Percentiles rank a stretch among this genome's conserved stretches.
These are phyloP conservation scores for Fusarium algeriense DNA, from an alignment of 2,329 filamentous ascomycete species.

Conservation along the genomic window DNA sequence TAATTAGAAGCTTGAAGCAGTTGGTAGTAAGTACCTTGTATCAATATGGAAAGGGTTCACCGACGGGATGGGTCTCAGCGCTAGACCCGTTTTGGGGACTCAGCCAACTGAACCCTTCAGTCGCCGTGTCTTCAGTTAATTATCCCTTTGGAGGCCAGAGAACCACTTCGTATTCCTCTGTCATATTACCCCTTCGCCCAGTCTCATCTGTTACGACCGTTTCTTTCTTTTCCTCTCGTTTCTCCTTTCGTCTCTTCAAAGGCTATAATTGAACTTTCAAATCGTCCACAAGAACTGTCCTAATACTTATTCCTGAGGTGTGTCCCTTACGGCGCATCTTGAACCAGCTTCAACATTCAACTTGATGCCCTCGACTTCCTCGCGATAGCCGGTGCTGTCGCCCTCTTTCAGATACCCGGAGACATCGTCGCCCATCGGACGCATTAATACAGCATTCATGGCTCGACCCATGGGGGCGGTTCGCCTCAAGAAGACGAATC, in stretches of 20 bases:
- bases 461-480: constrained; percentile 71
- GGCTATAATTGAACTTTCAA: background rate
- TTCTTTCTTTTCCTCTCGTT: constrained; percentile 19
- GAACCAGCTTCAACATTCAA: constrained; percentile 16
- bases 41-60: constrained; percentile 12
- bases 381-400: constrained; percentile 41
- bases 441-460: constrained; percentile 55
- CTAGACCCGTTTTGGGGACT: constrained; percentile 37
- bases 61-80: constrained; percentile 20
- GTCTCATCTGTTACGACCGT: constrained; percentile 29
- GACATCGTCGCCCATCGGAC: constrained; percentile 4
- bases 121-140: constrained; percentile 40
- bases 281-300: background rate
- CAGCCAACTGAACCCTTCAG: constrained; percentile 45
- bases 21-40: background rate
- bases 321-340: constrained; percentile 28
- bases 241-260: constrained; percentile 5
- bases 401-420: constrained; percentile 12
- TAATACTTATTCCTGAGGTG: constrained; percentile 9
- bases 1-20: background rate
- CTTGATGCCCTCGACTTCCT: constrained; percentile 43
- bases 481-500: constrained; percentile 84
- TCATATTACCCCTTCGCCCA: constrained; percentile 38
- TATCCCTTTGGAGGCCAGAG: constrained; percentile 44
- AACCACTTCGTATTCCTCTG: constrained; percentile 44